Evolutionary conservation across 108 stramenopile genomes (phyloP).

Genomic region (Chaetoceros muelleri): DNA sequence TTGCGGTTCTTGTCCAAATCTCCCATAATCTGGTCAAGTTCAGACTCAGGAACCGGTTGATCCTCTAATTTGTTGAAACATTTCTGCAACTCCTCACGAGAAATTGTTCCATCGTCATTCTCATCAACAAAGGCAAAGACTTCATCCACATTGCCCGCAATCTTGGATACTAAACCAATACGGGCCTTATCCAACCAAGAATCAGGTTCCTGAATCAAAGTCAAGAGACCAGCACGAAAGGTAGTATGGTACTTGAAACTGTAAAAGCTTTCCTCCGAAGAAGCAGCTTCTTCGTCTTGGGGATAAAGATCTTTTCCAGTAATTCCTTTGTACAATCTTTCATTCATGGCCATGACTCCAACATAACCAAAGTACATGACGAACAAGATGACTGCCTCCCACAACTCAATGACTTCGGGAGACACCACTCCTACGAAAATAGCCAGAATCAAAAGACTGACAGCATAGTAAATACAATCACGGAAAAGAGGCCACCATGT

Average conservation of each 20-base stretch:
- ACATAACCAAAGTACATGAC: slow-evolving; percentile 69
- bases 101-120: slow-evolving; percentile 7
- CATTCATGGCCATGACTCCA: slow-evolving; percentile 62
- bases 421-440: slow-evolving; percentile 38
- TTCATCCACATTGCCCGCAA: slow-evolving; percentile 33
- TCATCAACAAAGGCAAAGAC: slow-evolving; percentile 9
- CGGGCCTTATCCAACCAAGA: slow-evolving; percentile 60
- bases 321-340: slow-evolving; percentile 36
- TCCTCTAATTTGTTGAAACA: slow-evolving; percentile 49
- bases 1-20: slow-evolving; percentile 47
- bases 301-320: slow-evolving; percentile 27
- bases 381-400: slow-evolving; percentile 70
- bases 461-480: slow-evolving; percentile 57
- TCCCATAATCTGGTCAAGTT: slow-evolving; percentile 45
- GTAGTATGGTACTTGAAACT: slow-evolving; percentile 11
- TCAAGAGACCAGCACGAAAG: slow-evolving; percentile 68
- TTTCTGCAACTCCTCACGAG: slow-evolving; percentile 5
- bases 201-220: slow-evolving; percentile 52
- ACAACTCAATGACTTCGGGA: slow-evolving; percentile 37
- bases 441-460: slow-evolving; percentile 42
- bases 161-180: slow-evolving; percentile 60
- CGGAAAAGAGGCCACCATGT: slow-evolving; percentile 81
- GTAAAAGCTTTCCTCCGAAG: neutral
- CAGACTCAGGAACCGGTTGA: slow-evolving; percentile 20
- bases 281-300: neutral